Percentiles rank a stretch among this genome's conserved stretches.
phyloP scores from a whole-genome alignment of 2,329 filamentous ascomycete species.

The Hypoxylon rubiginosum region DNA sequence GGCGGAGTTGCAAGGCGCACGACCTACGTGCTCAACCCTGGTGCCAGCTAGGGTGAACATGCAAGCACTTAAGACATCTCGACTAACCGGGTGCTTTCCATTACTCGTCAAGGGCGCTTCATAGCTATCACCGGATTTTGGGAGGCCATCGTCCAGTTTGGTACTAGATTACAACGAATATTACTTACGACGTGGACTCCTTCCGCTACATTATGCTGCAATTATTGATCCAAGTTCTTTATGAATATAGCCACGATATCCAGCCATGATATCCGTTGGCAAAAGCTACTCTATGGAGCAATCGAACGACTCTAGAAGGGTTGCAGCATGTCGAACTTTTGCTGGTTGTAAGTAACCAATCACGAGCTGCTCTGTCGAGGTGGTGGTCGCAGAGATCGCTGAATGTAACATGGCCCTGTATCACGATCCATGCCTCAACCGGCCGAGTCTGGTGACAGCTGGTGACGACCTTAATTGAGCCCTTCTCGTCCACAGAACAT shows the following conservation, averaged over 20 bases:
- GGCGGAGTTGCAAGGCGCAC: constrained; percentile 5
- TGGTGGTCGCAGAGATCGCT: constrained; percentile 13
- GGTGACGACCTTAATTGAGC: background rate
- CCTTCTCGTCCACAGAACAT: background rate
- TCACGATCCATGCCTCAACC: constrained; percentile 15
- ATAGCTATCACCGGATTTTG: background rate
- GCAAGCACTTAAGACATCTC: background rate
- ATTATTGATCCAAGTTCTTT: constrained; percentile 1
- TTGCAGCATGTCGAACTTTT: constrained; percentile 19
- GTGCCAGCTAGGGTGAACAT: background rate
- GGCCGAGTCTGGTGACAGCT: constrained; percentile 3
- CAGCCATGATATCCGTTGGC: background rate
- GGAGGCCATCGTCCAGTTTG: constrained; percentile 1
- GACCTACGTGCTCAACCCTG: background rate
- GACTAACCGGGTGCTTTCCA: background rate
- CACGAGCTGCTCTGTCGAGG: constrained; percentile 14
- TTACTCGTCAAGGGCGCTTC: background rate
- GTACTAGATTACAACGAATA: constrained; percentile 5
- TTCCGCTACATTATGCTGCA: constrained; percentile 7
- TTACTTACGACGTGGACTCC: background rate
- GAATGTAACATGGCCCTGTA: constrained; percentile 7
- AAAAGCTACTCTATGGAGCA: background rate
- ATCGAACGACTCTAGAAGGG: constrained; percentile 1
- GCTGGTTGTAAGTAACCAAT: constrained; percentile 33
- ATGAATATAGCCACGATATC: background rate